Base-by-base conservation (phyloP, 495 filamentous ascomycete genomes). In the Pyrenula aspistea region DNA sequence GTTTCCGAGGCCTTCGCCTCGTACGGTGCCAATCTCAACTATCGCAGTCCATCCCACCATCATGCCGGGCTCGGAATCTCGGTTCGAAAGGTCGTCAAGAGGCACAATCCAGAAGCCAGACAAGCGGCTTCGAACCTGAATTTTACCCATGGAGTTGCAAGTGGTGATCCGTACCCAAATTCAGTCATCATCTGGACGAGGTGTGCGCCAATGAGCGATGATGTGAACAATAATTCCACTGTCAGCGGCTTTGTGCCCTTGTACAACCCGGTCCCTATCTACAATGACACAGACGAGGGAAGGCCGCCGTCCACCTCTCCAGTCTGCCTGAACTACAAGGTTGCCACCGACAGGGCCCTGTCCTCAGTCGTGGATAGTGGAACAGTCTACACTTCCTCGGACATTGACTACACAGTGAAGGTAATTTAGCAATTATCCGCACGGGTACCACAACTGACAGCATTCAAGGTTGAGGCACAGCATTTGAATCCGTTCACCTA, bases 341-440 rank as follows among this genome's bases (percentile, higher is more conserved):
- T 77, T 20, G 65, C 71, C n/a, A 63, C 57, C 10, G 72, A 77
- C 53, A 57, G 68, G 31, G 61, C 60, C 21, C 67, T 80, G 11
- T 53, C 60, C 11, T 56, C 67, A 12, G 60, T 77, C 15, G 72
- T 73, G 11, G 68, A 73, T 56, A 65, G 67, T 24, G 82, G 83
- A 3, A 73, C 68, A 12, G 82, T 73, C 0, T 85, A 80, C 61
- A 88, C 84, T 0, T 81, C 72, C 53, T 83, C 79, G 0, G 84
- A 88, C 65, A 76, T 87, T 12, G 84, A 88, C 60, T 88, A 82
- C 60, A 88, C 84, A 3, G 70, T 87, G 25, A 87, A 88, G 73
- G n/a, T n/a, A n/a, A n/a, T n/a, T n/a, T n/a, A n/a, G n/a, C n/a
- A n/a, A n/a, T n/a, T n/a, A n/a, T n/a, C n/a, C n/a, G n/a, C n/a